Conservation (phyloP, 2,329 filamentous ascomycete genomes). For the Clarireedia monteithiana region DNA sequence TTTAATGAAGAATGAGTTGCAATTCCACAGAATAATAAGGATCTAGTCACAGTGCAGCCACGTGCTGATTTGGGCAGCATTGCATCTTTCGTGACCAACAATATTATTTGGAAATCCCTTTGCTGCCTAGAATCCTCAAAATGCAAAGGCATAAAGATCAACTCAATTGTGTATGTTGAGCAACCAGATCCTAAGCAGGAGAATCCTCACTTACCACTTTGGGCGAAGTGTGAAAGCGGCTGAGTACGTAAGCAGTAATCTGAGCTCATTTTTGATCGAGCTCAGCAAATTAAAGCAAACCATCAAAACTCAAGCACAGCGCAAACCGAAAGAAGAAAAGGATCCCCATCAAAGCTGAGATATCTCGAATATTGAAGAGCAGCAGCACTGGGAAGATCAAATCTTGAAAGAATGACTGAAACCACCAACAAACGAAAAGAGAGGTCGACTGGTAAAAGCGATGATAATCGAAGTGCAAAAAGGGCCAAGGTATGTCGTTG, state of each 20-base stretch:
- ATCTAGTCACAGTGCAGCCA: too few relatives aligned
- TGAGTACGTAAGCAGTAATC: background rate
- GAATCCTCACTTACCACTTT: background rate
- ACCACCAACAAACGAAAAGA: slow-evolving; percentile 13
- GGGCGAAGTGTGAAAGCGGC: background rate
- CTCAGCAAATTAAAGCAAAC: too few relatives aligned
- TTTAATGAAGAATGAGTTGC: background rate
- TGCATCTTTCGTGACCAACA: too few relatives aligned
- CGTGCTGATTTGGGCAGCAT: too few relatives aligned
- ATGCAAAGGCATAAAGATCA: too few relatives aligned
- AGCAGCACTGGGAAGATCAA: background rate
- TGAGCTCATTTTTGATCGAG: background rate
- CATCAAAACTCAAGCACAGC: too few relatives aligned
- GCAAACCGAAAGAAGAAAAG: too few relatives aligned
- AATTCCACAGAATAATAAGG: background rate
- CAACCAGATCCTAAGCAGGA: background rate
- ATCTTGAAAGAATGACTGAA: background rate
- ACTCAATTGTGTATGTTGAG: background rate
- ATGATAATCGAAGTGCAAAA: slow-evolving; percentile 9
- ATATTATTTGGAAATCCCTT: too few relatives aligned
- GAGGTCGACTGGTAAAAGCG: slow-evolving; percentile 2
- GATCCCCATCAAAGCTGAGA: background rate
- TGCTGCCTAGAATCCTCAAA: too few relatives aligned
- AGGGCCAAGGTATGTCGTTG: slow-evolving; percentile 5
- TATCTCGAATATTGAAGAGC: background rate